Evolutionary conservation across 2,329 filamentous ascomycete genomes (phyloP).

Genomic region (Aspergillus transmontanensis): DNA sequence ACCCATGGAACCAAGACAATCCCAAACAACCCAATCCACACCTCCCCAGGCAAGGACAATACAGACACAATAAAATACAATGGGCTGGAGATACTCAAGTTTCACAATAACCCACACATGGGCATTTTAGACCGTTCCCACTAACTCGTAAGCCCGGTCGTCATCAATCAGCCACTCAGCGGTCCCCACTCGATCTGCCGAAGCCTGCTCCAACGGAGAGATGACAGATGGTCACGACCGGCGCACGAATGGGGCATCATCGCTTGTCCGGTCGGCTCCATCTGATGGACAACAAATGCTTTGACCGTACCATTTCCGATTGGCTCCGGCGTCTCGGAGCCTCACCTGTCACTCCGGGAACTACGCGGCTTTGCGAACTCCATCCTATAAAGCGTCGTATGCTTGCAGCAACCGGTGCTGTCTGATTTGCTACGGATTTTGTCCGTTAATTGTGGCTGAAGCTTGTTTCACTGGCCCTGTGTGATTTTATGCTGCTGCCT

Average conservation of each 20-base stretch:
- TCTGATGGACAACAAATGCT: neutral
- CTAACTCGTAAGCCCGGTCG: neutral
- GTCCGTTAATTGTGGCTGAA: neutral
- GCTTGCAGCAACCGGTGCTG: neutral
- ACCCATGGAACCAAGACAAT: neutral
- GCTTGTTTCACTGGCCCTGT: neutral
- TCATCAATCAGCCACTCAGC: slow-evolving; percentile 2
- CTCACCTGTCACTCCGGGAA: neutral
- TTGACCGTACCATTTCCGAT: neutral
- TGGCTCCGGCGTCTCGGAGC: neutral
- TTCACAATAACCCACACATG: neutral
- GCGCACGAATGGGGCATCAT: neutral
- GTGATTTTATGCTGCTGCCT: neutral
- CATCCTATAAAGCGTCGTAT: neutral
- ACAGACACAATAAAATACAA: neutral
- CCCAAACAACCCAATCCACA: neutral
- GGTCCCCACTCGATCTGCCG: neutral
- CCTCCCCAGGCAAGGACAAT: neutral
- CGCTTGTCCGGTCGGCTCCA: neutral
- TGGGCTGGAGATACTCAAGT: neutral
- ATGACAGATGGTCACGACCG: neutral
- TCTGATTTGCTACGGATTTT: neutral
- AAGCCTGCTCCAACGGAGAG: neutral
- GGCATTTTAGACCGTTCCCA: neutral
- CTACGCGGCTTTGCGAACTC: neutral